Base-by-base conservation (phyloP, 352 stramenopile genomes). In the Saprolegnia parasitica region DNA sequence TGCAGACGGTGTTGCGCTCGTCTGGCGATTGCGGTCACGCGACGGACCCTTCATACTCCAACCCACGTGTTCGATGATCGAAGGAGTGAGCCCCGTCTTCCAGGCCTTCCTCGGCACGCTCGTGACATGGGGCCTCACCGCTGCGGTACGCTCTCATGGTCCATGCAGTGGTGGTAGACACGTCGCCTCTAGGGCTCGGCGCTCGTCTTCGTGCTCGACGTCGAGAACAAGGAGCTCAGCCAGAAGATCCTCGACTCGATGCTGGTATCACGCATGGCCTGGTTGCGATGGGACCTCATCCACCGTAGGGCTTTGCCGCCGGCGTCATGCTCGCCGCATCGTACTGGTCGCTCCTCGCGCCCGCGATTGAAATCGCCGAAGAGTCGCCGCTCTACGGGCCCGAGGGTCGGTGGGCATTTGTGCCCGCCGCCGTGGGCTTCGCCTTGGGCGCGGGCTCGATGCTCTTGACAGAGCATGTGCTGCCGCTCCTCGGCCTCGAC, bases 261-360 rank as follows among this genome's bases (percentile, higher is more conserved):
- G 86, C 73, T 95, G 39, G 80, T 87, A 58, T 21, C 45, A 76
- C 67, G 13, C 0, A 9, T 8, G 10, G 61, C 0, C 18, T 61
- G 29, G 29, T 55, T 21, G 20, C 47, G 16, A 20, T 35, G 16
- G 18, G 0, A 0, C 35, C 9, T 58, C 32, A 63, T 62, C 8
- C 20, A 39, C 63, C 20, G 8, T 40, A 87, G 76, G 88, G 89
- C n/a, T 96, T 97, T 74, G 89, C 90, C 3, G 88, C 81, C 8
- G 90, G 90, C 23, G 88, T 97, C 21, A 97, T 97, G 90, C 77
- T 96, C 11, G 89, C 90, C 9, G 90, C 90, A 26, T 94, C 85
- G 10, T 96, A 96, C 72, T 96, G 88, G 88, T 96, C 86, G 56
- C 74, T 97, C 47, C 71, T 96, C 39, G 88, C 86, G 13, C 88